Evolutionary conservation across 306 rosid species (phyloP).

Genomic region (Lupinus albus): DNA sequence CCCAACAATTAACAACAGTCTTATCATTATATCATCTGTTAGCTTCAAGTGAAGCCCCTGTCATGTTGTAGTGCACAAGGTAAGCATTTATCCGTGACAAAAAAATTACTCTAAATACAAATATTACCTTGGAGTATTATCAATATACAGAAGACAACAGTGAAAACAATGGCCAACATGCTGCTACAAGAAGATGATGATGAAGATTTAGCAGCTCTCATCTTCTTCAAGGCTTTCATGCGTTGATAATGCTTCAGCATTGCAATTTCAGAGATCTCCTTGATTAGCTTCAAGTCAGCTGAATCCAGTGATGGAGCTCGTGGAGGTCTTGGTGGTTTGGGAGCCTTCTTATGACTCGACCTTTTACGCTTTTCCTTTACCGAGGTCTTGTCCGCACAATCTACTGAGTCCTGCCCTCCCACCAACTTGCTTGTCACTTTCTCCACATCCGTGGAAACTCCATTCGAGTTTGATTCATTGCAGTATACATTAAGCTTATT

Average conservation of each 20-base stretch:
- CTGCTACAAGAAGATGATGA: constrained; percentile 57
- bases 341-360: constrained; percentile 64
- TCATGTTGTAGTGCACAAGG: constrained; percentile 24
- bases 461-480: constrained; percentile 43
- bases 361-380: constrained; percentile 77
- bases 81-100: constrained; percentile 10
- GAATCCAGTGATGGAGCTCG: constrained; percentile 81
- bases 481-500: constrained; percentile 46
- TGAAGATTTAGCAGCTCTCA: constrained; percentile 63
- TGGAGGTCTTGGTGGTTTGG: constrained; percentile 96
- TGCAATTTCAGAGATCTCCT: constrained; percentile 81
- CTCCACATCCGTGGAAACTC: constrained; percentile 44
- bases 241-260: constrained; percentile 84
- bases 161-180: constrained; percentile 68
- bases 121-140: constrained; percentile 76
- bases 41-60: constrained; percentile 1
- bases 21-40: constrained; percentile 16
- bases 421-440: constrained; percentile 42
- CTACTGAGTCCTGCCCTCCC: constrained; percentile 39
- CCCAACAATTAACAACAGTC: constrained; percentile 20
- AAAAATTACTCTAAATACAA: constrained; percentile 16
- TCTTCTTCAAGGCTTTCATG: constrained; percentile 76
- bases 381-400: constrained; percentile 44
- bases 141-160: constrained; percentile 77
- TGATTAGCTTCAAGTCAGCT: constrained; percentile 73